Base-by-base conservation (phyloP, 2,329 filamentous ascomycete genomes). In the Pseudonectria buxi region DNA sequence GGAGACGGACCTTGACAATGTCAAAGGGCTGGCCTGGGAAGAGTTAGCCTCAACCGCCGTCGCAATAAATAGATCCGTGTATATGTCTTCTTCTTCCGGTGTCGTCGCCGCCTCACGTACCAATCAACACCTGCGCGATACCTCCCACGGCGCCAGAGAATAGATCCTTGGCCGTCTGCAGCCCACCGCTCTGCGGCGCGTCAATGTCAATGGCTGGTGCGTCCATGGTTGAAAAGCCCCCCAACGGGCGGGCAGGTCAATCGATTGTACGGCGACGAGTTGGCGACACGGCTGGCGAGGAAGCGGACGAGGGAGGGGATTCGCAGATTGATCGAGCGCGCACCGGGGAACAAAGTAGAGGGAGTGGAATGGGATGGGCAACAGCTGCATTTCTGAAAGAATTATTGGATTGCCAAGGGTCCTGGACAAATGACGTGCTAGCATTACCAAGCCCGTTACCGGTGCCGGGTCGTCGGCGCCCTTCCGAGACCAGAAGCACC, bases 1-100 rank as follows among this genome's bases (percentile, higher is more conserved):
- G 92, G 32, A 98, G 75, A 37, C 92, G 86, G 54, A 98, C 92
- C 69, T 98, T 98, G 69, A 98, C 83, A 46, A 95, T 96, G 71
- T 95, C 90, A 59, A 82, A 82, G 40, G 78, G 78, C 61, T 83
- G 78, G 55, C 78, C 78, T 82, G 54, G 13, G 28, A n/a, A 26
- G 16, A 30, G 26, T 44, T 41, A 35, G 39, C n/a, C n/a, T n/a
- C n/a, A n/a, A n/a, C n/a, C n/a, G n/a, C n/a, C n/a, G n/a, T n/a
- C n/a, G n/a, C n/a, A n/a, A n/a, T n/a, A n/a, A n/a, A n/a, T n/a
- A n/a, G n/a, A n/a, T n/a, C n/a, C n/a, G n/a, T n/a, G n/a, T n/a
- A n/a, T 11, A 10, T 10, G 10, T 26, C n/a, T 15, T 26, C 18
- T 27, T 12, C 14, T 30, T 22, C 18, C 13, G 10, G 26, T 30